Base-by-base conservation (phyloP, 169 alveolate genomes). In the Haemoproteus tartakovskyi region DNA sequence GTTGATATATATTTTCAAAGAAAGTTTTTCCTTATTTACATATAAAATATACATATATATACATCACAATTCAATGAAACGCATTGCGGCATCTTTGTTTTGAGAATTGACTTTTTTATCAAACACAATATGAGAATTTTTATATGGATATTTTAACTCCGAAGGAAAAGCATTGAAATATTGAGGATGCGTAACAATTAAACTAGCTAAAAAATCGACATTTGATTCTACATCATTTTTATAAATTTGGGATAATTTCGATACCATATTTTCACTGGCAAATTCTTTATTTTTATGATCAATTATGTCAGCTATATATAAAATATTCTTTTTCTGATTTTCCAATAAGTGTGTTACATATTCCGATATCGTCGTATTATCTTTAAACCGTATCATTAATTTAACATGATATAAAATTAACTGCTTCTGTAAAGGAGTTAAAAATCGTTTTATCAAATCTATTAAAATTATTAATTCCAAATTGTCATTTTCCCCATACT, bases 361-460 rank as follows among this genome's bases (percentile, higher is more conserved):
- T 37, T 51, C 74, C 1, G 82, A 67, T n/a, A n/a, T n/a, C n/a
- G n/a, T n/a, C n/a, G n/a, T n/a, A n/a, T 74, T 30, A 43, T 60
- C 62, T 3, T 12, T 41, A 43, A 57, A 33, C 22, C 36, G 45
- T 41, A 38, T 41, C 40, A 74, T 21, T 3, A 78, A 74, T 38
- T 56, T 57, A 27, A 56, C 61, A 33, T 16, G 84, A 57, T 36
- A 74, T 45, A 74, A 51, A 56, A 74, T 29, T 21, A 74, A 40
- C 51, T 74, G 78, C 33, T 74, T 74, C 46, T 74, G 84, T 37
- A 57, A 6, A 29, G 84, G 84, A 5, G 84, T 74, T 33, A 74
- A 36, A 48, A 74, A 74, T 12, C 29, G 21, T 46, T 22, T 74
- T 46, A 56, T 26, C 59, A 74, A 43, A 38, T 74, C 84, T 3